Evolutionary conservation across 345 rosid species (phyloP).

Genomic region (Aegle marmelos): DNA sequence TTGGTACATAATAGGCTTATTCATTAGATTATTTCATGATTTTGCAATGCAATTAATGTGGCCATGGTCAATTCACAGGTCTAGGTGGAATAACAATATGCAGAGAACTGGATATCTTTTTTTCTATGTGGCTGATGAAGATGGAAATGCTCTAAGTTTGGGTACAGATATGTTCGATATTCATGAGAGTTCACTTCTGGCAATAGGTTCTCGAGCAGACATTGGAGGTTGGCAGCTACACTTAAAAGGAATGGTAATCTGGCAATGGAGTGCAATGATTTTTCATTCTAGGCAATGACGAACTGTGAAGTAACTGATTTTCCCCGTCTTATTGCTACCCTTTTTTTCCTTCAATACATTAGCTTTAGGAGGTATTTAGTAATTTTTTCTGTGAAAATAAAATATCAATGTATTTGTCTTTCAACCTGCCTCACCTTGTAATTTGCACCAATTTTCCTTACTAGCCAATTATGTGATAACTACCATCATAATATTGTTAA

Average conservation of each 20-base stretch:
- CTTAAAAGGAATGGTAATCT: constrained; percentile 58
- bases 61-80: constrained; percentile 23
- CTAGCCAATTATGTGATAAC: not conserved
- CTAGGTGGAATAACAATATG: constrained; percentile 43
- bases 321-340: not conserved
- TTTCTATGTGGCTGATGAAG: constrained; percentile 90
- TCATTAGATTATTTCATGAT: not conserved
- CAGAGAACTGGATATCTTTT: constrained; percentile 58
- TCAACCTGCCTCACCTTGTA: not conserved
- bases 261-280: not conserved
- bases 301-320: not conserved
- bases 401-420: not conserved
- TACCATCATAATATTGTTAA: not conserved
- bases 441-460: not conserved
- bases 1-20: not conserved
- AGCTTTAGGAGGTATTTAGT: not conserved
- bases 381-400: not conserved
- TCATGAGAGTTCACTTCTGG: constrained; percentile 47
- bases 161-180: constrained; percentile 29
- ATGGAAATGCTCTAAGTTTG: constrained; percentile 52
- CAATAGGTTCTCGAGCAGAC: constrained; percentile 65
- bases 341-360: not conserved
- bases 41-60: not conserved
- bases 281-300: constrained; percentile 2
- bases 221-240: constrained; percentile 88